Conservation (phyloP, 192 early-diverging fungal genomes). For the Rhizophlyctis rosea region DNA sequence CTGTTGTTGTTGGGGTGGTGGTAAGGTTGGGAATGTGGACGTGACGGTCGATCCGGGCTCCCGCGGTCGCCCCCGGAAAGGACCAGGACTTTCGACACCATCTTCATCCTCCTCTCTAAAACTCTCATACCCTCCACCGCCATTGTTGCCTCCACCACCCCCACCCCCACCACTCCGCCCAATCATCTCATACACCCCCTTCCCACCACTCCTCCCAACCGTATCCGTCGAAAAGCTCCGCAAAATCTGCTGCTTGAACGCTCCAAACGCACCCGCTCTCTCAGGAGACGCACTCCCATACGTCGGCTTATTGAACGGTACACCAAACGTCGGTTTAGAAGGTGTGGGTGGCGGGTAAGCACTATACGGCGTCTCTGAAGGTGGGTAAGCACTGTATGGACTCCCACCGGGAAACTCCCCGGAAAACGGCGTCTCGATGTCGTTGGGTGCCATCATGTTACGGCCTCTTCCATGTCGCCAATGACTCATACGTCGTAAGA, state of each 20-base stretch:
- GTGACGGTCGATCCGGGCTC: neutral
- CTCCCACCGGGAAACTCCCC: too few relatives aligned
- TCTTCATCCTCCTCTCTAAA: neutral
- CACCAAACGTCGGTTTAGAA: too few relatives aligned
- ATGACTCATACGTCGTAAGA: too few relatives aligned
- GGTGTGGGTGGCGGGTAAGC: too few relatives aligned
- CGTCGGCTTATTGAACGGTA: too few relatives aligned
- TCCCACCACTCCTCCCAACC: neutral
- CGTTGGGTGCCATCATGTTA: too few relatives aligned
- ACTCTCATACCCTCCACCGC: constrained; percentile 4
- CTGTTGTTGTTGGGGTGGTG: neutral
- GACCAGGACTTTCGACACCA: neutral
- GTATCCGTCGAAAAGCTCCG: neutral
- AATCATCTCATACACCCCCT: neutral
- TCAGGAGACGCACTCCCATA: too few relatives aligned
- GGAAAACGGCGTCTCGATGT: too few relatives aligned
- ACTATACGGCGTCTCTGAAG: too few relatives aligned
- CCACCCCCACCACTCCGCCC: neutral
- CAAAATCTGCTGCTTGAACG: constrained; percentile 2
- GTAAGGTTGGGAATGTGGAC: constrained; percentile 5
- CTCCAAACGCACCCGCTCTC: too few relatives aligned
- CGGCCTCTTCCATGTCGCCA: too few relatives aligned
- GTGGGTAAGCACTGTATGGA: too few relatives aligned
- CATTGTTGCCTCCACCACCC: constrained; percentile 6
- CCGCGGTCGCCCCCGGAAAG: constrained; percentile 1